Evolutionary conservation across 2,329 filamentous ascomycete species (phyloP), one percentile per base, ranked within the genome.

Genomic region (Colletotrichum sp.): DNA sequence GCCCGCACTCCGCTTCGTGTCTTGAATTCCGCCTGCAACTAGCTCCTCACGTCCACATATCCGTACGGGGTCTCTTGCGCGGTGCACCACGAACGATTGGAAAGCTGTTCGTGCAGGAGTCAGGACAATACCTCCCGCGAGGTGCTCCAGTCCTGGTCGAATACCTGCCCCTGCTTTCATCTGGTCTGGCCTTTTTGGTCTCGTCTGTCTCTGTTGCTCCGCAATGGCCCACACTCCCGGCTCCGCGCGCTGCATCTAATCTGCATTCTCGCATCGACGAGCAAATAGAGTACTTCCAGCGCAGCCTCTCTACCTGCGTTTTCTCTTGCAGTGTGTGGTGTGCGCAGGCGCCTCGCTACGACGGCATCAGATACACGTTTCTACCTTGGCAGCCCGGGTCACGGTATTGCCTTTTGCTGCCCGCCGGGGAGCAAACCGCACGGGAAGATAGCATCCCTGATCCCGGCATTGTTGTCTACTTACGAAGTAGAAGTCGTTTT

Each of bases 191-290:
- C 67, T 64, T 39, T 68, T 52, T 55, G 26, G 18, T 63, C 68
- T 52, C 69, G 57, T 63, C 69, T 59, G 57, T 73, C 63, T 72
- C 30, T 49, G 15, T 44, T 73, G 44, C 63, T 68, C 73, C 63
- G 69, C 57, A 73, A 70, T 72, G 70, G 64, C 64, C 64, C 70
- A 76, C 73, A 68, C 70, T 73, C 70, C 64, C 73, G 73, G 64
- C 70, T 73, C 73, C 64, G 64, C 64, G 70, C 57, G 70, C 44
- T 68, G 64, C 73, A 68, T 72, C 44, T 70, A 36, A 71, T 65
- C 64, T 60, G 64, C 73, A 73, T 68, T 68, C 57, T 73, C 70
- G 64, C 73, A 64, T 64, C 69, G 36, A 55, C 57, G 28, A 68
- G 73, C 44, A 52, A 44, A 64, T 57, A 34, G 44, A 49, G 28